Percentiles rank a stretch among this genome's conserved stretches.
These are phyloP conservation scores for Monosporascus sp. DNA, from an alignment of 2,329 filamentous ascomycete species.

Conservation along the genomic window DNA sequence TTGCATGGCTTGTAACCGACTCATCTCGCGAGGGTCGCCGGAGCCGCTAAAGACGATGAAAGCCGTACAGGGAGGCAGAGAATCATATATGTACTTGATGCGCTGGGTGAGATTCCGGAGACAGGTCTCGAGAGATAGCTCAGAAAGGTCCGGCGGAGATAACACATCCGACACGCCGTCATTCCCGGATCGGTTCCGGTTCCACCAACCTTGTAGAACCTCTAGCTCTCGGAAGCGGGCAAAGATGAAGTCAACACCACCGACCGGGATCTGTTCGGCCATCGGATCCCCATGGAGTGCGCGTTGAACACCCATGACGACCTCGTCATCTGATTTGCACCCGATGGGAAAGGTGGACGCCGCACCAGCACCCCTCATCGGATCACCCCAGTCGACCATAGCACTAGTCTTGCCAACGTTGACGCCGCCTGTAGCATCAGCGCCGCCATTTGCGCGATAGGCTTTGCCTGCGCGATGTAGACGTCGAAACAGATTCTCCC, in stretches of 20 bases:
- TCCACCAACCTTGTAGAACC: constrained; percentile 63
- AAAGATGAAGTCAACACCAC: constrained; percentile 63
- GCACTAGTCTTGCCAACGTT: constrained; percentile 60
- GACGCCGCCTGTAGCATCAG: constrained; percentile 49
- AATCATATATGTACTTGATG: constrained; percentile 50
- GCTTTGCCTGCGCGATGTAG: constrained; percentile 59
- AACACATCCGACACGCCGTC: constrained; percentile 24
- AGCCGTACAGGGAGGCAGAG: constrained; percentile 59
- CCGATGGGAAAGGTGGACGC: constrained; percentile 52
- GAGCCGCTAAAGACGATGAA: constrained; percentile 62
- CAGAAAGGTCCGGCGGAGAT: constrained; percentile 24
- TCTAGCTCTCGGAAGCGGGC: constrained; percentile 62
- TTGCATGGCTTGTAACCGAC: constrained; percentile 54
- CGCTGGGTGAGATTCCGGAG: constrained; percentile 42
- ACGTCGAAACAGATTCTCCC: constrained; percentile 86
- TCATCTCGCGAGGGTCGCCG: constrained; percentile 64
- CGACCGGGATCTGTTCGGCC: constrained; percentile 50
- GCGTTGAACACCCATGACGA: constrained; percentile 48
- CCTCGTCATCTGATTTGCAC: constrained; percentile 56
- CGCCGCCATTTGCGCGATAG: constrained; percentile 57
- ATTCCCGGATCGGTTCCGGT: constrained; percentile 44
- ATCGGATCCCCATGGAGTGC: constrained; percentile 55
- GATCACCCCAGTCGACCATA: constrained; percentile 86
- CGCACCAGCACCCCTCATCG: constrained; percentile 51
- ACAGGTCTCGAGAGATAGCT: constrained; percentile 37